These are phyloP conservation scores for Calonectria pteridis DNA, from an alignment of 2,329 filamentous ascomycete genomes.

Conservation along the genomic window DNA sequence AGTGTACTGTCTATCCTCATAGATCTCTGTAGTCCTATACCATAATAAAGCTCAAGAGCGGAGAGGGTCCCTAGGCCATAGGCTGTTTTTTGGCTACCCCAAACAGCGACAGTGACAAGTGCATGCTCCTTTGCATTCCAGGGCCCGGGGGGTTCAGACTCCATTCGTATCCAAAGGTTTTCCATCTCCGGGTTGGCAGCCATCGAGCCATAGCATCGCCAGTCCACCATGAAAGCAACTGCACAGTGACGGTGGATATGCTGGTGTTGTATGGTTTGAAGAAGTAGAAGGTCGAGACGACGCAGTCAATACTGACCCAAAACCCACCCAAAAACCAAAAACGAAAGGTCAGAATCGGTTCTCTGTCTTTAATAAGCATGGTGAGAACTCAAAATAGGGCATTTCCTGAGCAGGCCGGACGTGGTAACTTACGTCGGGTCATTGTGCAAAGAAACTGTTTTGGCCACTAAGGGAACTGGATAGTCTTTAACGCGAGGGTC, in stretches of 20 bases:
- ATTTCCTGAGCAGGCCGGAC: background rate
- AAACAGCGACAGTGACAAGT: background rate
- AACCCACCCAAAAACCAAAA: background rate
- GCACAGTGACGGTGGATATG: background rate
- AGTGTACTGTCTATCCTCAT: background rate
- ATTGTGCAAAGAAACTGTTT: background rate
- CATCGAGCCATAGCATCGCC: background rate
- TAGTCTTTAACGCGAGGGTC: background rate
- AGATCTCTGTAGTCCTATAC: background rate
- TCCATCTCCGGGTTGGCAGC: background rate
- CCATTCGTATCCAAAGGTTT: background rate
- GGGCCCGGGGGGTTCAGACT: background rate
- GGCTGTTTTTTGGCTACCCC: background rate
- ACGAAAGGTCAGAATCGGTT: background rate
- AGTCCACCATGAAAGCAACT: background rate
- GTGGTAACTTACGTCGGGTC: background rate
- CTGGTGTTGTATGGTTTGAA: conserved; percentile 4
- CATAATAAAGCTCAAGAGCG: background rate
- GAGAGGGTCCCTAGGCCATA: background rate
- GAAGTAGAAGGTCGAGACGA: background rate
- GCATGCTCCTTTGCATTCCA: background rate
- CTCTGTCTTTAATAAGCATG: background rate
- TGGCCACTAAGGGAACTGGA: background rate
- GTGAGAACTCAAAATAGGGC: no score
- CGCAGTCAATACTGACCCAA: background rate